phyloP scores from a whole-genome alignment of 1,284 basidiomycete species.

The Phaffia rhodozyma region DNA sequence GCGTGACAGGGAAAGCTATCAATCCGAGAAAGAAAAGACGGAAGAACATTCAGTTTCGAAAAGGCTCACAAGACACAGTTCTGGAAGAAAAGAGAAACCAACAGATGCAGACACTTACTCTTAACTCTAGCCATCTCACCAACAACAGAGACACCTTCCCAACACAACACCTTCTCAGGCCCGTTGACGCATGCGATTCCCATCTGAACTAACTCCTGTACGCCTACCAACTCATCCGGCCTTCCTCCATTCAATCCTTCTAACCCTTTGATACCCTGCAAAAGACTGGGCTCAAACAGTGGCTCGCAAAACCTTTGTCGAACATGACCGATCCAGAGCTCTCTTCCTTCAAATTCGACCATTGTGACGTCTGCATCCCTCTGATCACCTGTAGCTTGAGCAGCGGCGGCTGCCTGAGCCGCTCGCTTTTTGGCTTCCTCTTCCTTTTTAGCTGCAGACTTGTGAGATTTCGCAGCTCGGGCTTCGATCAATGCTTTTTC shows the following conservation, averaged over 20 bases:
- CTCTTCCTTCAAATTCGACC: constrained; percentile 54
- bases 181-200: constrained; percentile 31
- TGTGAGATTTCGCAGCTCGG: constrained; percentile 35
- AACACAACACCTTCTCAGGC: constrained; percentile 55
- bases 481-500: constrained; percentile 70
- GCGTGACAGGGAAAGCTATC: constrained; percentile 42
- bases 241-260: constrained; percentile 24
- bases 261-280: constrained; percentile 31
- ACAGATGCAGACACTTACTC: constrained; percentile 41
- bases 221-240: constrained; percentile 16
- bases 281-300: constrained; percentile 56
- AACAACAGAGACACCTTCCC: constrained; percentile 70
- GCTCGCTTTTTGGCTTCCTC: constrained; percentile 39
- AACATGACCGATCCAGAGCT: constrained; percentile 69
- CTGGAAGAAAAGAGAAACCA: constrained; percentile 9
- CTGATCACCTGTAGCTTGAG: constrained; percentile 43
- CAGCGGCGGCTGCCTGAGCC: constrained; percentile 42
- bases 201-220: constrained; percentile 37
- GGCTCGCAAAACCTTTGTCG: constrained; percentile 84
- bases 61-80: not conserved
- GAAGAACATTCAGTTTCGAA: constrained; percentile 4
- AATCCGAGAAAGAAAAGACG: constrained; percentile 44
- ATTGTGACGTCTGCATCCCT: constrained; percentile 63
- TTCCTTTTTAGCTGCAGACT: constrained; percentile 25
- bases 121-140: constrained; percentile 67